Evolutionary conservation across 116 monocot genomes (phyloP).

Genomic region (Dioscorea cayenensis): DNA sequence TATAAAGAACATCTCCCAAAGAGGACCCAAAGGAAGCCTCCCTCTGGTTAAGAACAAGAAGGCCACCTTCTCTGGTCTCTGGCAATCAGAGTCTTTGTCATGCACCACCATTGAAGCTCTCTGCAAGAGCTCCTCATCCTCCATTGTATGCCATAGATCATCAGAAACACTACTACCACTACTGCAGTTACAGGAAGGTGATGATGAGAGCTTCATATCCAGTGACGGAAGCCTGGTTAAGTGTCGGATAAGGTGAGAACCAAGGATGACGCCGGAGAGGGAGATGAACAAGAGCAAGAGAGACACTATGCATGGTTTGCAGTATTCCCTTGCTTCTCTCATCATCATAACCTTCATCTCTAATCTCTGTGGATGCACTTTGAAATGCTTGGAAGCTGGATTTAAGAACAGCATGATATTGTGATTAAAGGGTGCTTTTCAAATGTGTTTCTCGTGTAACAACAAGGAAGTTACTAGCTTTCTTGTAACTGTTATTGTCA

Average conservation of each 20-base stretch:
- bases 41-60: conserved; percentile 44
- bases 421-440: background rate
- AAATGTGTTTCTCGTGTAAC: background rate
- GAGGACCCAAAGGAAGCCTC: conserved; percentile 25
- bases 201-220: background rate
- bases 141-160: background rate
- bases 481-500: no score
- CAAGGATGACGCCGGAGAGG: background rate
- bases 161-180: background rate
- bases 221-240: background rate
- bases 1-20: conserved; percentile 49
- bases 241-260: background rate
- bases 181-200: background rate
- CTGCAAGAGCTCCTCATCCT: conserved; percentile 24
- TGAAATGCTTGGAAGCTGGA: background rate
- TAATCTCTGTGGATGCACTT: background rate
- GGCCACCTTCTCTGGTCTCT: conserved; percentile 21
- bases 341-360: background rate
- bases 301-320: background rate
- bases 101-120: conserved; percentile 8
- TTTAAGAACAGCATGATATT: background rate
- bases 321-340: background rate
- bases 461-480: no score
- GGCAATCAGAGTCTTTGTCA: background rate
- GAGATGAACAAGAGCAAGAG: background rate